These are phyloP conservation scores for Fusarium setosum DNA, from an alignment of 2,329 filamentous ascomycete species.

Conservation along the genomic window DNA sequence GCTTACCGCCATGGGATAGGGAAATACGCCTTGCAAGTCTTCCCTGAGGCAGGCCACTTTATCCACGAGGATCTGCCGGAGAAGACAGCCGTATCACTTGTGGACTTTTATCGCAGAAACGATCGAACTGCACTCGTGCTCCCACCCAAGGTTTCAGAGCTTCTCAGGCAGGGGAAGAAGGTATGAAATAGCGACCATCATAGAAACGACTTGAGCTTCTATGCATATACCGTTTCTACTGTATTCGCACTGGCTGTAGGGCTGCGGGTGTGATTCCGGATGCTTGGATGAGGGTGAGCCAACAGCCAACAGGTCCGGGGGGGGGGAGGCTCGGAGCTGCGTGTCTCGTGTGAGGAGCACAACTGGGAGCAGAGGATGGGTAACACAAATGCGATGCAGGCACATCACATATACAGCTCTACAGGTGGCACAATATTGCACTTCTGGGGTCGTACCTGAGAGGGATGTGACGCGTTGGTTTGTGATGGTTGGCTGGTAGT, in stretches of 20 bases:
- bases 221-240: background rate
- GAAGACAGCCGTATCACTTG: slow-evolving; percentile 85
- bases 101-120: slow-evolving; percentile 93
- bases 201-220: background rate
- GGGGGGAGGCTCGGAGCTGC: slow-evolving; percentile 4
- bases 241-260: slow-evolving; percentile 15
- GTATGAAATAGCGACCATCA: slow-evolving; percentile 53
- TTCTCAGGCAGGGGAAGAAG: slow-evolving; percentile 71
- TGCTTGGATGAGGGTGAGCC: slow-evolving; percentile 1
- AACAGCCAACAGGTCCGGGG: background rate
- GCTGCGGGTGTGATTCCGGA: background rate
- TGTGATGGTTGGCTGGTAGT: slow-evolving; percentile 8
- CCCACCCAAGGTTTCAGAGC: slow-evolving; percentile 89
- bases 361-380: slow-evolving; percentile 10
- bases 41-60: slow-evolving; percentile 96
- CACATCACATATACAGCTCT: background rate
- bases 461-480: background rate
- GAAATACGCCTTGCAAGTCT: slow-evolving; percentile 95
- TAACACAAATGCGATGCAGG: slow-evolving; percentile 9
- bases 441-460: background rate
- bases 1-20: slow-evolving; percentile 57
- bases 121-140: slow-evolving; percentile 86
- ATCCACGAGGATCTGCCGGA: slow-evolving; percentile 95
- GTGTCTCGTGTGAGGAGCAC: background rate
- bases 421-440: background rate